phyloP scores from a whole-genome alignment of 345 rosid genomes.

The Draba incana region DNA sequence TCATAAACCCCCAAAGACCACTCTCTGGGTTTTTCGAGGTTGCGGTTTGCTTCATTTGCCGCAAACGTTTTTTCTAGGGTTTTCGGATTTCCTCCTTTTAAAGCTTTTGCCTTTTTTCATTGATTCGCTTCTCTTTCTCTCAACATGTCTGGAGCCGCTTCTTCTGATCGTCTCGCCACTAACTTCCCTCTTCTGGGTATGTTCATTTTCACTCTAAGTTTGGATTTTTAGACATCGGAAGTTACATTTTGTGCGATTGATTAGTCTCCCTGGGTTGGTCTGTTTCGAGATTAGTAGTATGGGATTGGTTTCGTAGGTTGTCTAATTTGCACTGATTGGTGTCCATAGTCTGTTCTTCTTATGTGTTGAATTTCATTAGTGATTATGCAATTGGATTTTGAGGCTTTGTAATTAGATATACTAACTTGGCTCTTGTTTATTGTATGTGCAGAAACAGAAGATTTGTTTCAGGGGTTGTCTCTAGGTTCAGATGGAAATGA shows the following conservation, averaged over 20 bases:
- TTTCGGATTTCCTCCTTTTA: not conserved
- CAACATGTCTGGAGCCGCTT: constrained; percentile 53
- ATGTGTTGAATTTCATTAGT: constrained; percentile 13
- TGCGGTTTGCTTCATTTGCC: constrained; percentile 24
- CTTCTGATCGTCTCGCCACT: constrained; percentile 63
- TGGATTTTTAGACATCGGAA: constrained; percentile 2
- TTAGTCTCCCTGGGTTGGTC: not conserved
- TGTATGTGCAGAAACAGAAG: constrained; percentile 57
- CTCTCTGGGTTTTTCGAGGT: constrained; percentile 38
- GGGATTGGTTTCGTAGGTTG: not conserved
- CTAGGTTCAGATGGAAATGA: constrained; percentile 55
- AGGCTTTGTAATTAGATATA: constrained; percentile 11
- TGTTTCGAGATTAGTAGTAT: not conserved
- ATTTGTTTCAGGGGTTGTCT: constrained; percentile 60
- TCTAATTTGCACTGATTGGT: not conserved
- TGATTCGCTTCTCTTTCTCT: constrained; percentile 29
- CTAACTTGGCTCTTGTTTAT: constrained; percentile 25
- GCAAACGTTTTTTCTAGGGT: constrained; percentile 42
- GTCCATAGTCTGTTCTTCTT: constrained; percentile 7
- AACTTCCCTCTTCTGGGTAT: constrained; percentile 51
- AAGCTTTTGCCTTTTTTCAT: constrained; percentile 20
- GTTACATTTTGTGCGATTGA: constrained; percentile 18
- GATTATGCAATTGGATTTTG: constrained; percentile 4
- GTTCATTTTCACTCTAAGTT: constrained; percentile 24
- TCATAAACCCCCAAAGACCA: constrained; percentile 24